Evolutionary conservation across 495 filamentous ascomycete species (phyloP), one percentile per base, ranked within the genome.

Genomic region (Cercophora scortea): DNA sequence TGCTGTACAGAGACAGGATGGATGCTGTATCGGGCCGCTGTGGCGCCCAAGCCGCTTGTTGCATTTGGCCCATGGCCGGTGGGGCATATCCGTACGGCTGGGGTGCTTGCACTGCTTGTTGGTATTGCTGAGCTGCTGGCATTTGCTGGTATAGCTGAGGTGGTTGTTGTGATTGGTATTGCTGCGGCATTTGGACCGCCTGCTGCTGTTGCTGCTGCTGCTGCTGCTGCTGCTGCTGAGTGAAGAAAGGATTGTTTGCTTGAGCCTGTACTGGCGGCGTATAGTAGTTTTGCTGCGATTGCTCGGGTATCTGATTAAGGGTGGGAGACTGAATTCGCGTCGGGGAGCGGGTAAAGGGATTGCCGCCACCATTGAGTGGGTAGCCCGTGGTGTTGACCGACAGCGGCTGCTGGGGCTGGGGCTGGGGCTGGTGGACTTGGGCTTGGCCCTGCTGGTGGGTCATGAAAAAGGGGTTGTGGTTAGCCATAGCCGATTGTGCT

Each of bases 1-100:
- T 86, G 64, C 85, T 86, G 70, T 91, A 98, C 6, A 98, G 70
- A 11, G 90, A 87, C 53, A 98, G 78, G 58, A 98, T 97, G 45
- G 83, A 85, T 10, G 80, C 81, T 58, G 95, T 98, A 62, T 95
- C 83, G 1, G 75, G 61, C 40, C 70, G 65, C 48, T 73, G 74
- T 9, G 62, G 55, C 15, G 51, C 54, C 13, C 50, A 55, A 70
- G 74, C 47, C 57, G 61, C 42, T 44, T 64, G 49, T 18, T 42
- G 41, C 16, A 49, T 18, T 34, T 62, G 60, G 10, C 56, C 59
- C 16, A 57, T 52, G 50, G 54, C 53, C 25, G 60, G 57, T 1
- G 57, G 50, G 1, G 55, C 42, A 3, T 62, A 40, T 8, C 56
- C 58, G 35, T 51, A 41, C 56, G 70, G 61, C 47, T 66, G 67